Percentiles rank a stretch among this genome's conserved stretches.
Conservation (phyloP, 768 basidiomycete genomes). For the Calvatia gigantea region DNA sequence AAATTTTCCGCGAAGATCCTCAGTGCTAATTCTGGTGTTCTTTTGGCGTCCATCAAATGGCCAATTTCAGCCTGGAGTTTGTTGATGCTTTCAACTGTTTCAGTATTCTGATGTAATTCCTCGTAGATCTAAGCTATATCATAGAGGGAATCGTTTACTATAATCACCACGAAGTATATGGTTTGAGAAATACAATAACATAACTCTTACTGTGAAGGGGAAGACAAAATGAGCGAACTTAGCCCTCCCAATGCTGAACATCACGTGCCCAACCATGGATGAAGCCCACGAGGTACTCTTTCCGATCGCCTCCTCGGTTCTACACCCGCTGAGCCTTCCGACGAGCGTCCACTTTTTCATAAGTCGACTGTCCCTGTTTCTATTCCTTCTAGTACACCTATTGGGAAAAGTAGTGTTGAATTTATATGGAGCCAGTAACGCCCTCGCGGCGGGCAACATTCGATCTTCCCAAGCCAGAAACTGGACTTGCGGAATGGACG, state of each 20-base stretch:
- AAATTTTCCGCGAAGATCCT: neutral
- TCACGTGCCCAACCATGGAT: neutral
- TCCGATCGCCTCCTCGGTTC: neutral
- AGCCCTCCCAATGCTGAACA: neutral
- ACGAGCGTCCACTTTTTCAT: neutral
- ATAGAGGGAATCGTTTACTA: too few species aligned
- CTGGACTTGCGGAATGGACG: constrained; percentile 77
- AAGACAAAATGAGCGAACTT: neutral
- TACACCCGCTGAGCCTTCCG: neutral
- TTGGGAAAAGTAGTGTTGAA: neutral
- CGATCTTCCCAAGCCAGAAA: constrained; percentile 53
- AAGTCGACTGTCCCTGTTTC: neutral
- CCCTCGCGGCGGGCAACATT: constrained; percentile 23
- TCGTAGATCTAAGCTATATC: too few species aligned
- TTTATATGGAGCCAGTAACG: constrained; percentile 8
- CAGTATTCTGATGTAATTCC: neutral
- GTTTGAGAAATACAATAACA: neutral
- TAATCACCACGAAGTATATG: too few species aligned
- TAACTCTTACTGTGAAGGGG: neutral
- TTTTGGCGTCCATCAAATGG: neutral
- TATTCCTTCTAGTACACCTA: neutral
- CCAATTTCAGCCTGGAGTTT: neutral
- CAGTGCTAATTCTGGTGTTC: neutral
- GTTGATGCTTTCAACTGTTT: neutral
- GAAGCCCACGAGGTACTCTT: neutral